These are phyloP conservation scores for Parascedosporium putredinis DNA, from an alignment of 2,329 filamentous ascomycete species.

Conservation along the genomic window DNA sequence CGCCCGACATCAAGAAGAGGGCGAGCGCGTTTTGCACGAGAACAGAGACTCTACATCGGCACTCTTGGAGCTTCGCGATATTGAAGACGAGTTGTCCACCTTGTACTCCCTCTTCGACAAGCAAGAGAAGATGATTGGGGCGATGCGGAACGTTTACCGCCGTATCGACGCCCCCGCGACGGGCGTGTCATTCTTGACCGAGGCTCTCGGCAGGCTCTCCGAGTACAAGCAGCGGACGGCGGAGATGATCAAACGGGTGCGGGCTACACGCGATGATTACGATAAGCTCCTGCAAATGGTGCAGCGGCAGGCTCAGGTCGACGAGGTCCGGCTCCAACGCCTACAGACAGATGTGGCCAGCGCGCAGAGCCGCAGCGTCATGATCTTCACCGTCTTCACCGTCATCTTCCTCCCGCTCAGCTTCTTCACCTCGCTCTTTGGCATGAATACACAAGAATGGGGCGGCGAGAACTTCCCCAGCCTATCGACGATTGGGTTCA, in stretches of 20 bases:
- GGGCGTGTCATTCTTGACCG: constrained; percentile 32
- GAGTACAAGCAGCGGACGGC: constrained; percentile 43
- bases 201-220: constrained; percentile 40
- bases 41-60: constrained; percentile 55
- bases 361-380: constrained; percentile 50
- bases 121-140: constrained; percentile 38
- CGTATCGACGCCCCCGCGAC: constrained; percentile 29
- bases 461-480: constrained; percentile 34
- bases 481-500: constrained; percentile 33
- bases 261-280: constrained; percentile 49
- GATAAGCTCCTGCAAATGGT: constrained; percentile 58
- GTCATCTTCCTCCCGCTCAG: constrained; percentile 54
- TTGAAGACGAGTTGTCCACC: constrained; percentile 52
- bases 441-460: constrained; percentile 56
- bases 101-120: constrained; percentile 46
- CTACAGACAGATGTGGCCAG: constrained; percentile 53
- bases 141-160: constrained; percentile 34
- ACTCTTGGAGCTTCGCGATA: constrained; percentile 50
- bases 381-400: constrained; percentile 56
- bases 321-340: constrained; percentile 52
- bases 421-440: constrained; percentile 56
- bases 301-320: constrained; percentile 55
- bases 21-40: constrained; percentile 38
- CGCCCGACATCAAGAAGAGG: constrained; percentile 27
- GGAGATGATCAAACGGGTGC: constrained; percentile 50